Conservation (phyloP, 2,329 filamentous ascomycete genomes). For the Paecilomyces fulvus region DNA sequence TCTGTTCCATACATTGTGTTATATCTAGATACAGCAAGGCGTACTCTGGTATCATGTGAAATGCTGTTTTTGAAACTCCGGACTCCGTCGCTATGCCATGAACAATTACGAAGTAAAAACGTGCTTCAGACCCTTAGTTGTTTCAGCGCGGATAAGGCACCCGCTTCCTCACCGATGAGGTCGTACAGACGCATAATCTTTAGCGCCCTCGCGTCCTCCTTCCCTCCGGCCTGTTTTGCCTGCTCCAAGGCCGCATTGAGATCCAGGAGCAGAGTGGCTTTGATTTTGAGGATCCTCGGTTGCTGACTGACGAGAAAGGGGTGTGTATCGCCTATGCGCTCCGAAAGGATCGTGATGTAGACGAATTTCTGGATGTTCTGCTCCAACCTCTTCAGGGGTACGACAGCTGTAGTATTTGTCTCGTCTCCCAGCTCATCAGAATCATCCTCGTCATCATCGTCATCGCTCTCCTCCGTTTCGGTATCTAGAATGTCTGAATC, state of each 20-base stretch:
- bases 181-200: slow-evolving; percentile 53
- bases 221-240: slow-evolving; percentile 33
- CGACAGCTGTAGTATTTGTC: slow-evolving; percentile 20
- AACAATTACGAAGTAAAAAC: slow-evolving; percentile 9
- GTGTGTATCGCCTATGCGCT: slow-evolving; percentile 47
- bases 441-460: slow-evolving; percentile 27
- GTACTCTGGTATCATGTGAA: slow-evolving; percentile 33
- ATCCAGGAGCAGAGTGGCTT: slow-evolving; percentile 57
- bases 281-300: slow-evolving; percentile 47
- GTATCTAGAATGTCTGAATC: slow-evolving; percentile 28
- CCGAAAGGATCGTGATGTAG: slow-evolving; percentile 44
- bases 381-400: slow-evolving; percentile 41
- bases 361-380: slow-evolving; percentile 51
- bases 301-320: slow-evolving; percentile 55
- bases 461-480: slow-evolving; percentile 26
- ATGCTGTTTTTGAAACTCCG: slow-evolving; percentile 11
- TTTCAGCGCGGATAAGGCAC: slow-evolving; percentile 51
- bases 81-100: slow-evolving; percentile 43
- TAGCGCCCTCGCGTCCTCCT: slow-evolving; percentile 37
- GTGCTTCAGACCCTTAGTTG: slow-evolving; percentile 24
- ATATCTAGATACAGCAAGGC: slow-evolving; percentile 31
- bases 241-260: slow-evolving; percentile 55
- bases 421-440: slow-evolving; percentile 30
- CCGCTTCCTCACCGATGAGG: slow-evolving; percentile 51
- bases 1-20: slow-evolving; percentile 38